Base-by-base conservation (phyloP, 2,329 filamentous ascomycete species). In the Magnaporthales sp. region DNA sequence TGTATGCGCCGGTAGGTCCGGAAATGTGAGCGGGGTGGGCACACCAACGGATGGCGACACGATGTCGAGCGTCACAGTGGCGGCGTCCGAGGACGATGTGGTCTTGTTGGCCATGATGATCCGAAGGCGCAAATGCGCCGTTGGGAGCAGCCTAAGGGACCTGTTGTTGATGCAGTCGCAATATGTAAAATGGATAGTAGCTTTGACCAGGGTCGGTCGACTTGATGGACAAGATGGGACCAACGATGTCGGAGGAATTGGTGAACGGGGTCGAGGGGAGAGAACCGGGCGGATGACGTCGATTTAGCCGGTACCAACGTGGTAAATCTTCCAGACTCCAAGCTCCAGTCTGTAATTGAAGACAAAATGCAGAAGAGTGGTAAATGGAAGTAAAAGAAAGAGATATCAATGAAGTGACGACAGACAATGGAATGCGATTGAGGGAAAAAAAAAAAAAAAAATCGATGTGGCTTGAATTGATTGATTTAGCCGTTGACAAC, bases 1-100 rank as follows among this genome's bases (percentile, higher is more conserved):
- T 9, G 67, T 68, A 4, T 66, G n/a, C 2, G 29, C 62, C 2
- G 67, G 58, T 19, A 68, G 32, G 19, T 66, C 67, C 19, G 60
- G 38, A 15, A 65, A 60, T 3, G 54, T 60, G 8, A 66, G 61
- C 24, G 62, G 65, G 15, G 19, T 54, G 13, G 67, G 65, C 22
- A 86, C 82, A 46, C 81, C 81, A 64, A 81, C 76, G 15, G 85
- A 87, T 4, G 86, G 86, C 68, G 86, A 89, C 56, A 89, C 73
- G 67, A 89, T 77, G 68, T 86, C 81, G 64, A 89, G 78, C 67
- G 83, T 86, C 74, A 88, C 81, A 46, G 77, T 76, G 0, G 54
- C 32, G 32, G 62, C 31, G 15, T 27, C 62, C 1, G 62, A 65
- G 78, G 76, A 31, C 71, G 67, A 27, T 10, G n/a, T 6, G 32